Base-by-base conservation (phyloP, 2,329 filamentous ascomycete species). In the Fusarium decemcellulare region DNA sequence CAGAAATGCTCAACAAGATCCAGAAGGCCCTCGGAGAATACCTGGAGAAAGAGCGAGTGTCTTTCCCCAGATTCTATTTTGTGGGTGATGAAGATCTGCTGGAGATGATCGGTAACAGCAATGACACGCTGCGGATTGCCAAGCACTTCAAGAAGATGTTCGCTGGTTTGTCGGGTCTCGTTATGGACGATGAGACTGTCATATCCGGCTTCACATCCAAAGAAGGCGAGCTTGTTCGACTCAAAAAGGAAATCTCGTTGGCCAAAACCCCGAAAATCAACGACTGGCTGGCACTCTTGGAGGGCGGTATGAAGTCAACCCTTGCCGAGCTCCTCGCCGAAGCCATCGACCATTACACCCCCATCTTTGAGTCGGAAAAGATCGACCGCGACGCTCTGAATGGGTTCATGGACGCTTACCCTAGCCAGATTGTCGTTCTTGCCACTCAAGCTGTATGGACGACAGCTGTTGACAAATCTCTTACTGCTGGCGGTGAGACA, bases 101-200 rank as follows among this genome's bases (percentile, higher is more conserved):
- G 27, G 96, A 99, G 80, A 99, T 99, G 82, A 99, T 99, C 70
- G 96, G 96, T 78, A 99, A 99, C 80, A 98, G 95, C 83, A 98
- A 98, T 76, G 96, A 99, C 76, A 97, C 95, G 10, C 84, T 96
- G 65, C 94, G 96, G 58, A 97, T 99, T 72, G 94, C 96, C 42
- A 99, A 99, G 80, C 97, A 99, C 83, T 94, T 99, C 85, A 95
- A 97, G 80, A 99, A 99, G 86, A 99, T 99, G 96, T 99, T 99
- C 85, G 96, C 97, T 68, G 96, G 96, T 67, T 86, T 99, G 50
- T 95, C 92, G 6, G 96, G 96, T 5, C 87, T 99, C 37, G 85
- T 95, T 43, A 95, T 98, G 85, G 94, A 97, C 71, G 94, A 98
- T 58, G 93, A 98, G 74, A 90, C 91, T 29, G 90, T 93, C 67